Conservation (phyloP, 768 basidiomycete genomes). For the Ramaria rubella region DNA sequence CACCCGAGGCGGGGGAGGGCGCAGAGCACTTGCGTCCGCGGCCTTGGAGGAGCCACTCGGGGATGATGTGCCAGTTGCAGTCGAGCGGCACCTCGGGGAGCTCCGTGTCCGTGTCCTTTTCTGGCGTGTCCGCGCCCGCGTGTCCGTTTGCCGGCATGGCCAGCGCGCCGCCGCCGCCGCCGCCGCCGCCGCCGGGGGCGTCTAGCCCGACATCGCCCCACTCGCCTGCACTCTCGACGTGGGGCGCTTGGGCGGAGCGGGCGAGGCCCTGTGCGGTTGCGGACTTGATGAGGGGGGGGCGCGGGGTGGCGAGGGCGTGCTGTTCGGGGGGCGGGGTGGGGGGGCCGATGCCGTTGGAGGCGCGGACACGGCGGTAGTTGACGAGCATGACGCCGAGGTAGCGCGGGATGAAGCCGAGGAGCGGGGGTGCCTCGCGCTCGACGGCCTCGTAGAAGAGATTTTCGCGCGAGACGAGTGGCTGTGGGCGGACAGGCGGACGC, state of each 20-base stretch:
- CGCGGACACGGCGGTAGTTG: conserved; percentile 74
- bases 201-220: not conserved
- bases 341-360: conserved; percentile 1
- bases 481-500: conserved; percentile 18
- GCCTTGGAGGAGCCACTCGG: conserved; percentile 76
- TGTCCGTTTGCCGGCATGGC: not conserved
- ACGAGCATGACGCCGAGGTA: conserved; percentile 99
- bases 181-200: not conserved
- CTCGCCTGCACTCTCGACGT: not conserved
- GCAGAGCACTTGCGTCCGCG: not conserved
- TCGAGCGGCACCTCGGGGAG: conserved; percentile 92
- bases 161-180: conserved; percentile 3
- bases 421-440: conserved; percentile 86
- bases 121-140: conserved; percentile 17
- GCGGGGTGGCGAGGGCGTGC: conserved; percentile 22
- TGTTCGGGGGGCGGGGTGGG: conserved; percentile 14
- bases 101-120: conserved; percentile 50
- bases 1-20: not conserved
- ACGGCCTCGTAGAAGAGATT: conserved; percentile 98
- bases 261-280: conserved; percentile 16
- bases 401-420: conserved; percentile 92
- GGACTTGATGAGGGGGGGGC: conserved; percentile 24
- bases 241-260: conserved; percentile 33
- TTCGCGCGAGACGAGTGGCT: conserved; percentile 96
- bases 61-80: conserved; percentile 92